Base-by-base conservation (phyloP, 345 rosid genomes). In the Boechera retrofracta region DNA sequence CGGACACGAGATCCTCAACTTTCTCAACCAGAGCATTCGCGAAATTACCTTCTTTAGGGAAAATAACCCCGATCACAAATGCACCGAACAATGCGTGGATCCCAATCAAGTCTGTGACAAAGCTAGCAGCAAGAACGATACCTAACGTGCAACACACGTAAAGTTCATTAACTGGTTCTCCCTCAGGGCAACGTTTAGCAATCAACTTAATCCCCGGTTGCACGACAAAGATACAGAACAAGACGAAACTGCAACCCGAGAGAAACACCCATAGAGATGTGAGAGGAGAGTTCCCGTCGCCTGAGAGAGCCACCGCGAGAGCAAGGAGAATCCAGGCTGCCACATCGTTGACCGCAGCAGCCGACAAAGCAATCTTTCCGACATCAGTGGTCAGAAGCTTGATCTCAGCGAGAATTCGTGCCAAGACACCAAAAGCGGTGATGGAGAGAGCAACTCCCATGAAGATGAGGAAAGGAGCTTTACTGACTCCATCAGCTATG, bases 61-160 rank as follows among this genome's bases (percentile, higher is more conserved):
- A 80, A 10, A 80, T 83, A 26, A 85, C 67, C 1, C 88, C 92
- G 5, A 88, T 77, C 39, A 88, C 73, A 71, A 87, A 82, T 18
- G 88, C 89, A 1, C 92, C 89, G 5, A 88, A 85, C 5, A 86
- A 45, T 0, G 89, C 75, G 44, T 88, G 92, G 68, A 88, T 88
- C 57, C 92, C 89, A 41, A 85, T 85, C 24, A 83, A 64, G 42
- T 86, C 88, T 0, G 89, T 86, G 21, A 83, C 39, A 41, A 88
- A 84, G 12, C 86, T 87, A 10, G 92, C 85, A 6, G 83, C 64
- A 73, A 88, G 76, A 7, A 86, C 87, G 4, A 82, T 80, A 5
- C 82, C 75, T 39, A 88, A 74, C 36, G 88, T 86, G 44, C 49
- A 29, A 52, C 88, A 88, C 42, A 86, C 83, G 72, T 76, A 85